Percentiles rank a stretch among this genome's conserved stretches.
Evolutionary conservation across 768 basidiomycete genomes (phyloP).

Genomic region (Cystofilobasidium ferigula): DNA sequence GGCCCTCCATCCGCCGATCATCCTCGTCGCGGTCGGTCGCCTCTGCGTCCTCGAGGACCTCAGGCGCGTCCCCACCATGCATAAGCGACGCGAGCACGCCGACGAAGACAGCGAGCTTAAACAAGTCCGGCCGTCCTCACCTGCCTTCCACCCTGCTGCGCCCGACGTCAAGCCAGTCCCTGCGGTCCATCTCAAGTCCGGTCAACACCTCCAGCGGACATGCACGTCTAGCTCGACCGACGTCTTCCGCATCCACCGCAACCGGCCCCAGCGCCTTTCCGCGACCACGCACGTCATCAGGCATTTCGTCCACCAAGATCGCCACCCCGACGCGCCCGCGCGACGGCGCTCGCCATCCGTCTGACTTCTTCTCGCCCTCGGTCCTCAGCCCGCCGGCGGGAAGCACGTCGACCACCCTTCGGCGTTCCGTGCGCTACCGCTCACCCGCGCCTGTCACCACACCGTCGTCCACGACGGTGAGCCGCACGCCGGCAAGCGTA

Average conservation of each 20-base stretch:
- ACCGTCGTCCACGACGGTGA: neutral
- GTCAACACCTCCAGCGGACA: neutral
- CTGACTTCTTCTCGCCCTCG: neutral
- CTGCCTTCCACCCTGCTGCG: slow-evolving; percentile 8
- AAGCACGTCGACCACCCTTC: neutral
- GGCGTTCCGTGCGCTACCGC: neutral
- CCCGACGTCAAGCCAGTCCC: neutral
- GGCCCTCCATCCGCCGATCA: neutral
- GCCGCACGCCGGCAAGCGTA: neutral
- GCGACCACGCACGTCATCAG: neutral
- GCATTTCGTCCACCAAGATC: neutral
- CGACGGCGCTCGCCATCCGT: neutral
- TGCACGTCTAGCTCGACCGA: neutral
- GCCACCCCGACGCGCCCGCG: neutral
- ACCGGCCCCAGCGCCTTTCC: neutral
- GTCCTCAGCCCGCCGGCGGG: neutral
- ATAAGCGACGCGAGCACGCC: neutral
- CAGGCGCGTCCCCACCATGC: too few relatives aligned
- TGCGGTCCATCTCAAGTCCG: slow-evolving; percentile 4
- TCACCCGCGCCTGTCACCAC: neutral
- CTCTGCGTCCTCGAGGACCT: neutral
- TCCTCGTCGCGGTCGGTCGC: neutral
- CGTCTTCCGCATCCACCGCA: neutral
- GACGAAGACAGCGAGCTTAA: neutral
- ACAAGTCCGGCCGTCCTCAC: neutral